These are phyloP conservation scores for Penicillium soppii DNA, from an alignment of 495 filamentous ascomycete genomes.

Conservation along the genomic window DNA sequence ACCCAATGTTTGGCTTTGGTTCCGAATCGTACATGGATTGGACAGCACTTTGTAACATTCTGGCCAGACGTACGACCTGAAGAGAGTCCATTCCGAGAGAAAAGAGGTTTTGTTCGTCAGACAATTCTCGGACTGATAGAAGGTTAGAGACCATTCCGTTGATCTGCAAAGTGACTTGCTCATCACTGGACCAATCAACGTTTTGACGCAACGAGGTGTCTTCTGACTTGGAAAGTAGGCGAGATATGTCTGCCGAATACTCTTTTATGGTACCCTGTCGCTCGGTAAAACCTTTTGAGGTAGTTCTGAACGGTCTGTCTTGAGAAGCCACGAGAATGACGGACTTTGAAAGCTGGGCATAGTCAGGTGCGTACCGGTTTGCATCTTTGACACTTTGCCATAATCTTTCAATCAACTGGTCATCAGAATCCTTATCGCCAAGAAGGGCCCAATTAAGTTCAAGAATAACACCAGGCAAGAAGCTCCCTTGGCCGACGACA, in stretches of 20 bases:
- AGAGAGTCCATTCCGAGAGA: too few species aligned
- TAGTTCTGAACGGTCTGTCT: conserved; percentile 47
- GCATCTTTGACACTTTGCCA: conserved; percentile 41
- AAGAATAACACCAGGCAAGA: conserved; percentile 4
- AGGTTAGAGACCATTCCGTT: too few species aligned
- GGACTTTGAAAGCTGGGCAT: conserved; percentile 9
- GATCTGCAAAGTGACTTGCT: too few species aligned
- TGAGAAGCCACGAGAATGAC: conserved; percentile 30
- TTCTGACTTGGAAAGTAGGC: background rate
- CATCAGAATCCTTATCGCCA: conserved; percentile 19
- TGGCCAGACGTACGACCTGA: conserved; percentile 8
- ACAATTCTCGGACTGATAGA: too few species aligned
- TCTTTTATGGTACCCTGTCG: conserved; percentile 46
- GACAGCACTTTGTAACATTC: background rate
- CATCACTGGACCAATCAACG: too few species aligned
- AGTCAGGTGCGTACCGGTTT: conserved; percentile 6
- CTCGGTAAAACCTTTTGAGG: conserved; percentile 55
- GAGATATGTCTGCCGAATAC: conserved; percentile 50
- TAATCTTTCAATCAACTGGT: conserved; percentile 52
- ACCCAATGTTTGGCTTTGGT: background rate
- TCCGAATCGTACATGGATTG: too few species aligned
- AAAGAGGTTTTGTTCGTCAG: too few species aligned
- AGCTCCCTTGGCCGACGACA: conserved; percentile 8
- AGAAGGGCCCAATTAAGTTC: conserved; percentile 7
- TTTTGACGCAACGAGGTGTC: conserved; percentile 4